phyloP scores from a whole-genome alignment of 2,329 filamentous ascomycete species.

The Colletotrichum navitas region DNA sequence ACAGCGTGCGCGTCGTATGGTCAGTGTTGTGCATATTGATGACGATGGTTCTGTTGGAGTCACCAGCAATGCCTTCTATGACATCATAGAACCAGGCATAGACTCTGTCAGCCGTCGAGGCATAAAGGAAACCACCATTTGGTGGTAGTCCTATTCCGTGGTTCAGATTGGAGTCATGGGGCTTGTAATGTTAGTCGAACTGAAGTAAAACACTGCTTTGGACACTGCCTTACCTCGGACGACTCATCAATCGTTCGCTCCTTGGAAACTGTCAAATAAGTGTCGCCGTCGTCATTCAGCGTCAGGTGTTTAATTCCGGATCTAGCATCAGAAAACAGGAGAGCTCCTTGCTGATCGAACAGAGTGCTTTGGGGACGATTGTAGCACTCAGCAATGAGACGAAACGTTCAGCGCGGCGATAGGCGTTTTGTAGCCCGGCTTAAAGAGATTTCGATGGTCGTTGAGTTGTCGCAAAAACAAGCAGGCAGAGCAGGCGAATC shows the following conservation, averaged over 20 bases:
- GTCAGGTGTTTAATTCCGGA: slow-evolving; percentile 56
- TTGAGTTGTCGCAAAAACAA: neutral
- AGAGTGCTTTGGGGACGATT: slow-evolving; percentile 58
- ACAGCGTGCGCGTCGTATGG: slow-evolving; percentile 73
- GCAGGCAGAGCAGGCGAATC: neutral
- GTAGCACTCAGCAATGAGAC: slow-evolving; percentile 57
- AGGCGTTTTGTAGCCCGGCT: too few species aligned
- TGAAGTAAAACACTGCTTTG: neutral
- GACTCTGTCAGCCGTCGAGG: slow-evolving; percentile 65
- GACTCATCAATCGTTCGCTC: slow-evolving; percentile 43
- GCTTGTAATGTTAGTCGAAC: neutral
- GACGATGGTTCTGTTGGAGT: slow-evolving; percentile 62
- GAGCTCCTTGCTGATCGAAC: slow-evolving; percentile 58
- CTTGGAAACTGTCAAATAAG: slow-evolving; percentile 52
- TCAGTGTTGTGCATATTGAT: slow-evolving; percentile 66
- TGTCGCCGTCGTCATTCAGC: slow-evolving; percentile 57
- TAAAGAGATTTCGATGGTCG: too few species aligned
- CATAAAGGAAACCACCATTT: slow-evolving; percentile 59
- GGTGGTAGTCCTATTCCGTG: slow-evolving; percentile 58
- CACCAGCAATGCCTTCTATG: slow-evolving; percentile 57
- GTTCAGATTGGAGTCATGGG: slow-evolving; percentile 54
- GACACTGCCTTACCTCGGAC: neutral
- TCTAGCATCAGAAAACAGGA: slow-evolving; percentile 60
- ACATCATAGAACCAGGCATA: slow-evolving; percentile 72
- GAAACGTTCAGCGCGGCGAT: slow-evolving; percentile 59